Base-by-base conservation (phyloP, 768 basidiomycete species). In the Flagelloscypha sp. region DNA sequence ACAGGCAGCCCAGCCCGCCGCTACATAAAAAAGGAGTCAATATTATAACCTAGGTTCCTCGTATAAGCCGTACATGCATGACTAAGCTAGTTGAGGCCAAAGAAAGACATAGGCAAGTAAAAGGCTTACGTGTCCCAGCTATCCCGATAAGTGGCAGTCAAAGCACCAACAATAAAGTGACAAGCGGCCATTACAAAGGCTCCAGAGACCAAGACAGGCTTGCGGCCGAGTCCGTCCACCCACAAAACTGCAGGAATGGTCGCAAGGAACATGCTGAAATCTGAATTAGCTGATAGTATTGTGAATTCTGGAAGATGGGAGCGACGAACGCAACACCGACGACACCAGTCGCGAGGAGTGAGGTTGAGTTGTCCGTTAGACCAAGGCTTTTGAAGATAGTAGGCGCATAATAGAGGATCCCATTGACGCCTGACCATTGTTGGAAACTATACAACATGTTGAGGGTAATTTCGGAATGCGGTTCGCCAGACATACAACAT, bases 371-470 rank as follows among this genome's bases (percentile, higher is more conserved):
- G 2, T 80, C 79, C 2, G 62, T 65, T 22, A 84, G 57, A 30
- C 79, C 73, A 24, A 87, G 68, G 11, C 52, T 45, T 27, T 62
- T 30, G 63, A 86, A 87, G 40, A 87, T 85, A 25, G 58, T 66
- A 2, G 79, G 84, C 0, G 83, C 82, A 46, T 84, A 85, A 61
- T 84, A 85, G 33, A 85, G 57, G 44, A 84, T 79, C 5, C 74
- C 79, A 45, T 84, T 83, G 47, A 83, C 67, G 42, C 83, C 84
- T 20, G 63, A 59, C 63, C 82, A 85, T 56, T 85, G 83, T 51
- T 85, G 84, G 65, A 82, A 85, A 61, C n/a, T n/a, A n/a, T n/a
- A n/a, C n/a, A 78, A 80, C 82, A 79, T 88, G 27, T 63, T 75
- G 30, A 27, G 25, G 15, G 15, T 15, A 13, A 13, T 15, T 27